These are phyloP conservation scores for Ophidiomyces ophidiicola DNA, from an alignment of 2,329 filamentous ascomycete genomes.

Conservation along the genomic window DNA sequence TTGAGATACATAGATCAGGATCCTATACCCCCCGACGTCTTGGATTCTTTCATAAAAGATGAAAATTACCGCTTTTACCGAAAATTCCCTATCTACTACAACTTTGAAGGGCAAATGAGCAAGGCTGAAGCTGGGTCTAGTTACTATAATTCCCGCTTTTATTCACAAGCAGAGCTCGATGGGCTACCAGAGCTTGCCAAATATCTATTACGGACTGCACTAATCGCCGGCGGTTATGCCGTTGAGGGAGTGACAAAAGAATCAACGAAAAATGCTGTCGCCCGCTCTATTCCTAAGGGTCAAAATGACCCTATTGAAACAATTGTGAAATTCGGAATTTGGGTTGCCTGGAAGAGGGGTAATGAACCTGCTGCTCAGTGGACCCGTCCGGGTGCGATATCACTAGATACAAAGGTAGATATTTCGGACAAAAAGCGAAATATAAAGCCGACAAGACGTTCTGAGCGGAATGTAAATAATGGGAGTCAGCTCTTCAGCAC, in stretches of 20 bases:
- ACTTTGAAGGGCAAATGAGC: conserved; percentile 44
- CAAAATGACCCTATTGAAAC: conserved; percentile 49
- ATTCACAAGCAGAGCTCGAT: conserved; percentile 50
- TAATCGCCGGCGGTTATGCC: conserved; percentile 46
- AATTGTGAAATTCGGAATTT: conserved; percentile 49
- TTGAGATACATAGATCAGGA: conserved; percentile 53
- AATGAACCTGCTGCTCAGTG: conserved; percentile 51
- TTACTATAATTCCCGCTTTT: conserved; percentile 49
- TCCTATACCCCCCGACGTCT: conserved; percentile 47
- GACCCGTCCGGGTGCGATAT: conserved; percentile 46
- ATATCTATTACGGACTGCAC: conserved; percentile 51
- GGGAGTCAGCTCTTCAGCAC: conserved; percentile 28
- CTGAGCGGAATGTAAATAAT: conserved; percentile 40
- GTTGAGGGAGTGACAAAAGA: conserved; percentile 50
- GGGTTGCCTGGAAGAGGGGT: conserved; percentile 56
- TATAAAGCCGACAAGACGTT: conserved; percentile 42
- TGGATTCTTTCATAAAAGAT: conserved; percentile 44
- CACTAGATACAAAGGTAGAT: conserved; percentile 39
- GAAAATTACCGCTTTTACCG: conserved; percentile 43
- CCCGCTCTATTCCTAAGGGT: conserved; percentile 51
- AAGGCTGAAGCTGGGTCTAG: conserved; percentile 40
- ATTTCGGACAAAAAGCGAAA: conserved; percentile 44
- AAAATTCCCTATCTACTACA: conserved; percentile 45
- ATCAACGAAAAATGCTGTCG: conserved; percentile 47
- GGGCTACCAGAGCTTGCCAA: conserved; percentile 47